A percentile compares a stretch with the other conserved stretches of the same genome.
These are phyloP conservation scores for Pseudogymnoascus sp. DNA, from an alignment of 2,329 filamentous ascomycete genomes.

Conservation along the genomic window DNA sequence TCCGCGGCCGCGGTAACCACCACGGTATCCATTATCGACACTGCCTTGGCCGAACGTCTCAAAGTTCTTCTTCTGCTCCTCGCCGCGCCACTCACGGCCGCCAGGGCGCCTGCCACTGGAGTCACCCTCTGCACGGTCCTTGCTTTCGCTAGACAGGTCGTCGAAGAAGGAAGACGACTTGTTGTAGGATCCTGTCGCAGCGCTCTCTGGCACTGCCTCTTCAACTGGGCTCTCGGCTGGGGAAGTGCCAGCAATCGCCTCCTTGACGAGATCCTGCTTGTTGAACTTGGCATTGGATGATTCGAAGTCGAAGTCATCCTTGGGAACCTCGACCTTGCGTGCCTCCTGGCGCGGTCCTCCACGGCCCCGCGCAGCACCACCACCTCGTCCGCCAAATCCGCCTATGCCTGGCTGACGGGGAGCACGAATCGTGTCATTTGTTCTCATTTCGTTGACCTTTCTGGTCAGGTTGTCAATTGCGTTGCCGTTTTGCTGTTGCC, in stretches of 20 bases:
- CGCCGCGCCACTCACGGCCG: conserved; percentile 79
- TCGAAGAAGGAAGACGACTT: conserved; percentile 91
- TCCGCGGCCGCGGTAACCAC: conserved; percentile 71
- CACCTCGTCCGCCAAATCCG: conserved; percentile 32
- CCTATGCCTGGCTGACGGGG: conserved; percentile 39
- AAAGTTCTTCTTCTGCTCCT: conserved; percentile 92
- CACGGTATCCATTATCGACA: conserved; percentile 71
- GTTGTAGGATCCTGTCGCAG: conserved; percentile 63
- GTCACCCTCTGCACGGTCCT: conserved; percentile 70
- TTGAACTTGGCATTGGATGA: conserved; percentile 82
- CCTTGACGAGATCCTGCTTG: conserved; percentile 76
- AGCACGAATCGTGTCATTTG: conserved; percentile 49
- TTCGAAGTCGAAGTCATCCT: conserved; percentile 88
- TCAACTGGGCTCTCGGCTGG: conserved; percentile 40
- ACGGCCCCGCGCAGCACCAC: conserved; percentile 34
- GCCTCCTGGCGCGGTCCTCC: conserved; percentile 33
- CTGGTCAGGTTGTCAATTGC: conserved; percentile 64
- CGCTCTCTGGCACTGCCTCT: conserved; percentile 33
- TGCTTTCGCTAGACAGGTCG: conserved; percentile 92
- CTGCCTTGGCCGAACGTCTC: conserved; percentile 97
- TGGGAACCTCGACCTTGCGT: conserved; percentile 77
- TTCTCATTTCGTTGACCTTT: conserved; percentile 70
- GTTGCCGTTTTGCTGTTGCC: conserved; percentile 31
- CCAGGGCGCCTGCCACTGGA: conserved; percentile 58
- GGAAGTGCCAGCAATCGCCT: conserved; percentile 76